Conservation (phyloP, 139 green algal genomes). For the Tetraselmis chui region DNA sequence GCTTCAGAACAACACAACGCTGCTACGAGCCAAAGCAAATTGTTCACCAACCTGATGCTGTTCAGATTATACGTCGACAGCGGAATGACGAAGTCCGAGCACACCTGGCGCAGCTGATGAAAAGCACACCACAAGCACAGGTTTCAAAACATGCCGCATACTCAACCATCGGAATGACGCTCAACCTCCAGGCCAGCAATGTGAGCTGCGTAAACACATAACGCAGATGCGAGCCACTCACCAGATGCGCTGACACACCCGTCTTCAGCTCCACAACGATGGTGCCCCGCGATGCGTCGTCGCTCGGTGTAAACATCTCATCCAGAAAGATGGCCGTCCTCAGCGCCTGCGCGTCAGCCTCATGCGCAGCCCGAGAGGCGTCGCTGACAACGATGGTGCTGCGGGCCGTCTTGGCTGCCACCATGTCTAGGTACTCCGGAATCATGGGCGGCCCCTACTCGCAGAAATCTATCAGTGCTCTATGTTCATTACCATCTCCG, state of each 20-base stretch:
- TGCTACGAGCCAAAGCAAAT: no score
- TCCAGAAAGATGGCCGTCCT: not conserved
- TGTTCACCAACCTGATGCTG: not conserved
- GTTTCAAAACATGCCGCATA: no score
- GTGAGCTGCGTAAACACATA: not conserved
- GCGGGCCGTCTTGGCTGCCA: not conserved
- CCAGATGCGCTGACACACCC: not conserved
- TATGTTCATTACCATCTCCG: no score
- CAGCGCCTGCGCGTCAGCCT: not conserved
- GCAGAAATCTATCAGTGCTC: no score
- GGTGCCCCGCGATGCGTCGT: not conserved
- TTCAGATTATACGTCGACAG: not conserved
- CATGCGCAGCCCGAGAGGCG: not conserved
- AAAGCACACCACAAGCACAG: no score
- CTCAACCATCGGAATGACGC: no score
- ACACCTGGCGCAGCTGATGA: not conserved
- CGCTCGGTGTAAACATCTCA: not conserved
- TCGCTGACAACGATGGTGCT: not conserved
- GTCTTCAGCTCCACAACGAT: not conserved
- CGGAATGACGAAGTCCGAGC: not conserved
- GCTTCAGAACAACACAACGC: no score
- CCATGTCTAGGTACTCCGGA: not conserved
- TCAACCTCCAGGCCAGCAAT: no score
- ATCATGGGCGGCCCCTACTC: not conserved
- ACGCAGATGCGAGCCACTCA: not conserved